Conservation (phyloP, 345 rosid species). For the Trapa incisa region DNA sequence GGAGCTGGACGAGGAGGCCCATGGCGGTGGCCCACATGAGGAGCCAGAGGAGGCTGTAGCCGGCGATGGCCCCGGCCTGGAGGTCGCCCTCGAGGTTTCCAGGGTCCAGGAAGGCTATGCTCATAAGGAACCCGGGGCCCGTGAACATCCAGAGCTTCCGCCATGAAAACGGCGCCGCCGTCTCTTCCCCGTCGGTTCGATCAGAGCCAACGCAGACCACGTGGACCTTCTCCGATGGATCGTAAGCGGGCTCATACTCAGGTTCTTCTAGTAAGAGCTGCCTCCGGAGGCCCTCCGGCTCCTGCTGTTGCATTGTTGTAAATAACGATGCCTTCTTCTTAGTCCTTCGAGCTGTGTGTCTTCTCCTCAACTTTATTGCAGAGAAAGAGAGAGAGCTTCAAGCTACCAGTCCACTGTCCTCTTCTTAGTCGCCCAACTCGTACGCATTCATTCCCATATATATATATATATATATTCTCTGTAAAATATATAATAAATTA, state of each 20-base stretch:
- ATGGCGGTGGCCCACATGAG: slow-evolving; percentile 93
- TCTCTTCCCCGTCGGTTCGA: slow-evolving; percentile 18
- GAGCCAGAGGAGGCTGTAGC: slow-evolving; percentile 81
- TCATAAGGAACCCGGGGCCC: slow-evolving; percentile 89
- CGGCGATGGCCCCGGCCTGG: slow-evolving; percentile 89
- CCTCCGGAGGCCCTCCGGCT: slow-evolving; percentile 8
- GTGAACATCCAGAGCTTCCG: slow-evolving; percentile 83
- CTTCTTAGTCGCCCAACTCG: neutral
- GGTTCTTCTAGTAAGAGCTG: slow-evolving; percentile 21
- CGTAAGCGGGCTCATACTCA: slow-evolving; percentile 56
- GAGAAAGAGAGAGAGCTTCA: neutral
- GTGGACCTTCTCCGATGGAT: slow-evolving; percentile 58
- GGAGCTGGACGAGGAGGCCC: slow-evolving; percentile 81
- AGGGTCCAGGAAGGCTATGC: slow-evolving; percentile 90
- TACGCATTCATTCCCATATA: neutral
- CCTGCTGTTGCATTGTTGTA: slow-evolving; percentile 11
- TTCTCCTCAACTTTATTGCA: neutral
- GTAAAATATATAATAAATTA: too few relatives aligned
- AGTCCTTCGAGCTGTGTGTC: neutral
- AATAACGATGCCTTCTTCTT: neutral
- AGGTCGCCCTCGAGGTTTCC: slow-evolving; percentile 95
- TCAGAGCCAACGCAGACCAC: slow-evolving; percentile 35
- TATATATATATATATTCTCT: neutral
- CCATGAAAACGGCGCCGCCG: slow-evolving; percentile 76
- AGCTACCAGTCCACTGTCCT: neutral